Evolutionary conservation across 805 yeast genomes (phyloP), one percentile per base, ranked within the genome.

Genomic region (Metschnikowia lunata): DNA sequence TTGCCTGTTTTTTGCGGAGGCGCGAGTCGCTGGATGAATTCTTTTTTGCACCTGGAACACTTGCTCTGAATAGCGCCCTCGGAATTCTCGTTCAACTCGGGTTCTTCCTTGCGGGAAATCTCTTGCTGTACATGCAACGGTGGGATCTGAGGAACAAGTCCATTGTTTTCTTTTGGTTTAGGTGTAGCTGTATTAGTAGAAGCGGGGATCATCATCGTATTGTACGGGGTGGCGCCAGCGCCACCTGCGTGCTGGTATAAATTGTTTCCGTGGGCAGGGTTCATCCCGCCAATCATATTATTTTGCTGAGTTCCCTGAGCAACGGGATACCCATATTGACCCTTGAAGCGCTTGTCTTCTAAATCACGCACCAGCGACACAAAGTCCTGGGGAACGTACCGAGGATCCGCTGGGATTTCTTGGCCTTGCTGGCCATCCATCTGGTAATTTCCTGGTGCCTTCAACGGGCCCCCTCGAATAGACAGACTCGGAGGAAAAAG

Each of bases 21-120:
- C 18, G 64, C 59, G 23, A 69, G 56, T 3, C 64, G 66, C 48
- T 74, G 77, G n/a, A 71, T 70, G 56, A 81, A 82, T 9, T 66
- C 72, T 52, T 80, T 81, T 56, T 80, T 80, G 55, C 88, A 82
- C 42, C 87, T 59, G 2, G 80, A 67, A 50, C 88, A 82, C 18
- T 46, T 46, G 30, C 53, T 48, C 38, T 34, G 49, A 32, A 52
- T 41, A 13, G 44, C 38, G 35, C 46, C 37, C 15, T 46, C 48
- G 5, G 48, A 15, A 26, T 46, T 43, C 5, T 38, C 39, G 30
- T 36, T 45, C 33, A 43, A 30, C 23, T 32, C 37, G 26, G 40
- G 36, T 14, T 41, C 46, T 15, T 49, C 46, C 12, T 36, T 34
- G 8, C 39, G 33, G 15, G 63, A 58, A 32, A 61, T 61, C 49